Base-by-base conservation (phyloP, 139 green algal species). In the Diplosphaera chodatii region DNA sequence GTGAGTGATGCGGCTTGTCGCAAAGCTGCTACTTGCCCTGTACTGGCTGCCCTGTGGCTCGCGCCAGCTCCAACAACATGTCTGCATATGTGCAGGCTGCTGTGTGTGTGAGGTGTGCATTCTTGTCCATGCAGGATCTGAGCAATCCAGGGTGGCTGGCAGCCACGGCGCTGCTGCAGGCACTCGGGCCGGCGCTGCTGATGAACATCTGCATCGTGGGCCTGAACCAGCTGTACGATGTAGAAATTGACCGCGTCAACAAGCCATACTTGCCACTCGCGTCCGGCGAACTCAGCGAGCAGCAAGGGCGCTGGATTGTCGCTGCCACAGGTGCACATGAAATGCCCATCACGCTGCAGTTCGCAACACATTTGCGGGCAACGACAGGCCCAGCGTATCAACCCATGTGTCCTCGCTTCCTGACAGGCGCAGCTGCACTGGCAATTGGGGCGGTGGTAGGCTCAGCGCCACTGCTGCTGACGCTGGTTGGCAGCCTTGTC, bases 171-270 rank as follows among this genome's bases (percentile, higher is more conserved):
- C 55, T 76, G 33, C 55, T 74, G n/a, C 69, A 76, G n/a, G 91
- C 95, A 2, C 74, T 99, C 0, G 48, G 83, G 4, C 75, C 94
- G 3, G 91, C 94, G 0, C 83, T 99, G 71, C 75, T 92, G 1
- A 96, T 96, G 87, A 99, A 99, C 74, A 77, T 99, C 20, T 85
- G 82, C 55, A 99, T 99, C 62, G 94, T 98, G 25, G 93, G 91
- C 1, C 72, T 88, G 32, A 91, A 91, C 70, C 85, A 89, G 68
- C 55, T 81, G 30, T 80, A 73, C 77, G 87, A 97, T 70, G 87
- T 96, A 1, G 85, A 91, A 27, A 95, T 97, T 28, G 92, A 97
- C 75, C 83, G 86, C 67, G 78, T 98, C 28, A 99, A 99, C 85
- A 99, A 99, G 84, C 94, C 94, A 0, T 97, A 98, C 74, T 79